Conservation (phyloP, 441 rosid genomes). For the Pelargonium citronellum region DNA sequence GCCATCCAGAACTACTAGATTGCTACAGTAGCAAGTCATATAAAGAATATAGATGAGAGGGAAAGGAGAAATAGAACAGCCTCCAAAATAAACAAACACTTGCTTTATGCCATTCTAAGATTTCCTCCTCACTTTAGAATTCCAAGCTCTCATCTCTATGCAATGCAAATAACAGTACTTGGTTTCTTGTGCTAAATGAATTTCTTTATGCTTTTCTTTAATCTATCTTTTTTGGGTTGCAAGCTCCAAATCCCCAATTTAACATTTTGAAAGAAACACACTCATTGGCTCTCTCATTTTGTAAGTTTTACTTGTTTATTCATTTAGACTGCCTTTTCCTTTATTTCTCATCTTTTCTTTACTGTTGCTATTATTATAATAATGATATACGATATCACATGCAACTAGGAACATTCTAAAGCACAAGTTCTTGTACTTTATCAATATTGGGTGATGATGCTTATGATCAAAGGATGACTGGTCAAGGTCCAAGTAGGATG, state of each 20-base stretch:
- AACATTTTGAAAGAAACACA: constrained; percentile 37
- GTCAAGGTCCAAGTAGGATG: constrained; percentile 27
- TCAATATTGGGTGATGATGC: constrained; percentile 20
- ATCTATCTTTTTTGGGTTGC: constrained; percentile 27
- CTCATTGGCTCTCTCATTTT: constrained; percentile 13
- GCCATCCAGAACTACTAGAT: constrained; percentile 11
- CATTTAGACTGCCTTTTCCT: constrained; percentile 33
- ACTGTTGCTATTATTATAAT: constrained; percentile 20
- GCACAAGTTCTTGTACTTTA: constrained; percentile 42
- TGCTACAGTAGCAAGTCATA: constrained; percentile 20
- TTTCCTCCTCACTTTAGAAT: constrained; percentile 49
- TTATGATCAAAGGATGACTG: constrained; percentile 25
- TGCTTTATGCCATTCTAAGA: constrained; percentile 59
- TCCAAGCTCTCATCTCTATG: constrained; percentile 64
- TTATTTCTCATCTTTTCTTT: constrained; percentile 33
- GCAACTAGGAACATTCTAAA: constrained; percentile 55
- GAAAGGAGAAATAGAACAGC: constrained; percentile 33
- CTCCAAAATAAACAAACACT: constrained; percentile 49
- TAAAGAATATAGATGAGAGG: constrained; percentile 40
- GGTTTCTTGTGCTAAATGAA: constrained; percentile 48
- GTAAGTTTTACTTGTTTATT: constrained; percentile 25
- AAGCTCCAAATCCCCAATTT: constrained; percentile 33
- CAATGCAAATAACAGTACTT: constrained; percentile 37
- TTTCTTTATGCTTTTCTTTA: constrained; percentile 47
- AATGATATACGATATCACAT: constrained; percentile 36